Percentiles rank a stretch among this genome's conserved stretches.
phyloP scores from a whole-genome alignment of 1,284 basidiomycete species.

The Filobasidium uniguttulatum region DNA sequence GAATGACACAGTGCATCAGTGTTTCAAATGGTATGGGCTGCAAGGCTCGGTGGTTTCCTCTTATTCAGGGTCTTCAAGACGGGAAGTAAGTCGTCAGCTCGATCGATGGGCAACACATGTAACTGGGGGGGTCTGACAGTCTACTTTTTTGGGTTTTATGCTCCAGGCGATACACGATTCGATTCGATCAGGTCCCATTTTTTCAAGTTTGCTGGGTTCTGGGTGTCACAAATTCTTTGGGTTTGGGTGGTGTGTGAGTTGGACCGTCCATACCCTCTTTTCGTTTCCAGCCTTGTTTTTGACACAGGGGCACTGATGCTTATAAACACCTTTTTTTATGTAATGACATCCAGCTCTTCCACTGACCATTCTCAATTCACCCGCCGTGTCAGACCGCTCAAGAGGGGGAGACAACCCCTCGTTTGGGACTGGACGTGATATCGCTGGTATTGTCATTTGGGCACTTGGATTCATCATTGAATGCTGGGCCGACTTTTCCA shows the following conservation, averaged over 20 bases:
- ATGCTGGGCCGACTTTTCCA: constrained; percentile 50
- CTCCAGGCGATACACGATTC: constrained; percentile 45
- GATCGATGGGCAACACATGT: too few species aligned
- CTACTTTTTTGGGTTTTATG: background rate
- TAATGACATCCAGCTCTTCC: constrained; percentile 39
- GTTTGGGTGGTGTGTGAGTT: constrained; percentile 48
- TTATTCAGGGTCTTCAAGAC: constrained; percentile 54
- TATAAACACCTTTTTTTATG: background rate
- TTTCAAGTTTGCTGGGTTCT: constrained; percentile 49
- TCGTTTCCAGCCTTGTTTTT: background rate
- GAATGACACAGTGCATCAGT: constrained; percentile 8
- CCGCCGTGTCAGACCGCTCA: constrained; percentile 44
- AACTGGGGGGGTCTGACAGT: too few species aligned
- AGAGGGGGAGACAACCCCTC: constrained; percentile 41
- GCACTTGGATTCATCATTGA: constrained; percentile 50
- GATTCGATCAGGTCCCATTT: constrained; percentile 54
- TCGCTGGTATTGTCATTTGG: constrained; percentile 56
- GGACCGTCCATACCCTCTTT: background rate
- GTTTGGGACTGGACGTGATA: constrained; percentile 53
- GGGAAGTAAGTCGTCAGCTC: constrained; percentile 36
- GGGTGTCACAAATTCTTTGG: constrained; percentile 44
- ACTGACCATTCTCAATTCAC: constrained; percentile 53
- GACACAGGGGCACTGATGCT: background rate
- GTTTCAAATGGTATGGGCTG: constrained; percentile 52
- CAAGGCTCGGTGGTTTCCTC: constrained; percentile 43